Percentiles rank a stretch among this genome's conserved stretches.
These are phyloP conservation scores for Suhomyces pyralidae DNA, from an alignment of 805 yeast genomes.

Conservation along the genomic window DNA sequence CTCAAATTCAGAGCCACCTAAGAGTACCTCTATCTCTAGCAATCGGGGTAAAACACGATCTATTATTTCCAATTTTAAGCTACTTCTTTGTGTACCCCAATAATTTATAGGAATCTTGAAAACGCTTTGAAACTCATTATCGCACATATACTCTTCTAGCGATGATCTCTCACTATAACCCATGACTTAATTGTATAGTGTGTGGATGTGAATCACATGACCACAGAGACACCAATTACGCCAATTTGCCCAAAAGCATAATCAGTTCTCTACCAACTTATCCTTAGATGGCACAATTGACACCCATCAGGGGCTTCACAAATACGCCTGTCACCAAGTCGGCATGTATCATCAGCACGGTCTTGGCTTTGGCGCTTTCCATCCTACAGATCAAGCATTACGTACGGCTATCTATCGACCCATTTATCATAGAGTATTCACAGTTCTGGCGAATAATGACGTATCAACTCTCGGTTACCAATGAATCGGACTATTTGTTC, in stretches of 20 bases:
- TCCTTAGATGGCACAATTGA: conserved; percentile 31
- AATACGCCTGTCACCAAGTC: conserved; percentile 44
- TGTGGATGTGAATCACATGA: not conserved
- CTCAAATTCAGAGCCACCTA: too few species aligned
- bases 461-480: conserved; percentile 52
- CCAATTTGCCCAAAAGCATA: not conserved
- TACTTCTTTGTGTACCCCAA: not conserved
- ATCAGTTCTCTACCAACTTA: not conserved
- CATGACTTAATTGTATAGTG: not conserved
- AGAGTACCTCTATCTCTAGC: not conserved
- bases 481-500: conserved; percentile 56
- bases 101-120: too few species aligned
- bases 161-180: not conserved
- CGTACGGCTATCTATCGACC: conserved; percentile 45
- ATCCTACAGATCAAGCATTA: conserved; percentile 43
- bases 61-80: not conserved
- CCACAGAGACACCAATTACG: not conserved
- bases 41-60: too few species aligned
- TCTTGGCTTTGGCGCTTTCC: conserved; percentile 40
- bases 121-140: too few species aligned
- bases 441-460: conserved; percentile 57
- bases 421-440: conserved; percentile 50
- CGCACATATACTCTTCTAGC: too few species aligned
- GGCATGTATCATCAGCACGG: conserved; percentile 32
- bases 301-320: conserved; percentile 41